These are phyloP conservation scores for Carex scoparia DNA, from an alignment of 176 grass and related monocot species.

Conservation along the genomic window DNA sequence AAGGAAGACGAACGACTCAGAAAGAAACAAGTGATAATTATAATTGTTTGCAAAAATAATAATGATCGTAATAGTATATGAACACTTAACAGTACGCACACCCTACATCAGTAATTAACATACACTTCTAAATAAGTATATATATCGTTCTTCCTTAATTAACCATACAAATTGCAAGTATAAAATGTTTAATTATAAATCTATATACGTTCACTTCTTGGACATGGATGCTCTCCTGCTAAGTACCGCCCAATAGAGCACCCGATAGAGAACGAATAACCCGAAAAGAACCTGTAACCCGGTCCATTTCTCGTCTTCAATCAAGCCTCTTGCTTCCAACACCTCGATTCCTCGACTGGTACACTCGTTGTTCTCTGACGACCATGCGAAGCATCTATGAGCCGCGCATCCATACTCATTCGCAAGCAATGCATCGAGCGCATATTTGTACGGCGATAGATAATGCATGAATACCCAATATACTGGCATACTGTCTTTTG, in stretches of 20 bases:
- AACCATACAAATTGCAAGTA: conserved; percentile 17
- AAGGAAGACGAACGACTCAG: neutral
- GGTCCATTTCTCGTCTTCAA: conserved; percentile 58
- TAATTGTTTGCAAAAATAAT: neutral
- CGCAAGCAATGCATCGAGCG: conserved; percentile 74
- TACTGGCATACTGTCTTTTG: conserved; percentile 72
- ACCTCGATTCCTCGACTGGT: conserved; percentile 54
- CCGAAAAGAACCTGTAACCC: conserved; percentile 78
- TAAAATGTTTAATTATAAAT: neutral
- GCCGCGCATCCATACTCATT: conserved; percentile 82
- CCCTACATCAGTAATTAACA: neutral
- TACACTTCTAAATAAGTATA: neutral
- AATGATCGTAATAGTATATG: neutral
- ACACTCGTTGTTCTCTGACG: conserved; percentile 39
- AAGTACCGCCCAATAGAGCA: conserved; percentile 91
- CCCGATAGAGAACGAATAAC: conserved; percentile 86
- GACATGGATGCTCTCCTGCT: conserved; percentile 60
- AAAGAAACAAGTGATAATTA: neutral
- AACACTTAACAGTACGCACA: neutral
- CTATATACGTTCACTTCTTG: conserved; percentile 42
- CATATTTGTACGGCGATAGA: conserved; percentile 88
- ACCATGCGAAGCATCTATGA: conserved; percentile 44
- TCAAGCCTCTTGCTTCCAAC: conserved; percentile 45
- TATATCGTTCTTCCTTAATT: neutral
- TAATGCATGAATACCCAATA: conserved; percentile 98